These are phyloP conservation scores for Hypoxylon sp. DNA, from an alignment of 2,329 filamentous ascomycete species.

Conservation along the genomic window DNA sequence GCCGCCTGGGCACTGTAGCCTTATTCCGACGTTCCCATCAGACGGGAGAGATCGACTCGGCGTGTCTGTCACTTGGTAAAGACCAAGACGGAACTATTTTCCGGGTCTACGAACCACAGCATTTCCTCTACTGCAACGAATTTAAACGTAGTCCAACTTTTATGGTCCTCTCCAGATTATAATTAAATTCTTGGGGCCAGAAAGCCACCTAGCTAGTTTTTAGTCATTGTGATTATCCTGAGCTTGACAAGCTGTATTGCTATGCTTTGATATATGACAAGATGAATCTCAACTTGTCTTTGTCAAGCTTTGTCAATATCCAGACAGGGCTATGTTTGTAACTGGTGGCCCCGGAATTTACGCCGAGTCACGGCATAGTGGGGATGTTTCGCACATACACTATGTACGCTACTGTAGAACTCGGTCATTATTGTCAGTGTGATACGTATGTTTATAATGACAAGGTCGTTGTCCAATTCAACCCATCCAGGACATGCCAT, in stretches of 20 bases:
- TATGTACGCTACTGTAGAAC: constrained; percentile 28
- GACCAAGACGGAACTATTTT: constrained; percentile 23
- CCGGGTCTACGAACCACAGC: constrained; percentile 19
- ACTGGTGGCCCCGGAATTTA: constrained; percentile 25
- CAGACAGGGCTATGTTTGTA: constrained; percentile 29
- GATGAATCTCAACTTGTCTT: constrained; percentile 17
- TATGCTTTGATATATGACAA: constrained; percentile 5
- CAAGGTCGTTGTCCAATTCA: constrained; percentile 6
- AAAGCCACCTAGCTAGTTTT: constrained; percentile 10
- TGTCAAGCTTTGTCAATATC: constrained; percentile 7
- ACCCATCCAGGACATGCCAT: constrained; percentile 4
- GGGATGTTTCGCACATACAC: constrained; percentile 18
- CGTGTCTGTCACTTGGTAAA: constrained; percentile 21
- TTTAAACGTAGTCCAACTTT: constrained; percentile 11
- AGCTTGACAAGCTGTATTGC: background rate
- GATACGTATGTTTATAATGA: constrained; percentile 22
- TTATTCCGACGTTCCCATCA: constrained; percentile 41
- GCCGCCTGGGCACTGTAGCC: constrained; percentile 25
- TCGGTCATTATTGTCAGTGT: constrained; percentile 29
- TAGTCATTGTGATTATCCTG: constrained; percentile 2
- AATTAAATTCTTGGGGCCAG: background rate
- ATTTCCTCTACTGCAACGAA: constrained; percentile 11
- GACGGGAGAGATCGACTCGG: constrained; percentile 8
- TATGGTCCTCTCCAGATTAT: constrained; percentile 3
- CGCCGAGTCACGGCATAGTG: constrained; percentile 22